Evolutionary conservation across 2,329 filamentous ascomycete genomes (phyloP), one percentile per base, ranked within the genome.

Genomic region (Albifimbria verrucaria): DNA sequence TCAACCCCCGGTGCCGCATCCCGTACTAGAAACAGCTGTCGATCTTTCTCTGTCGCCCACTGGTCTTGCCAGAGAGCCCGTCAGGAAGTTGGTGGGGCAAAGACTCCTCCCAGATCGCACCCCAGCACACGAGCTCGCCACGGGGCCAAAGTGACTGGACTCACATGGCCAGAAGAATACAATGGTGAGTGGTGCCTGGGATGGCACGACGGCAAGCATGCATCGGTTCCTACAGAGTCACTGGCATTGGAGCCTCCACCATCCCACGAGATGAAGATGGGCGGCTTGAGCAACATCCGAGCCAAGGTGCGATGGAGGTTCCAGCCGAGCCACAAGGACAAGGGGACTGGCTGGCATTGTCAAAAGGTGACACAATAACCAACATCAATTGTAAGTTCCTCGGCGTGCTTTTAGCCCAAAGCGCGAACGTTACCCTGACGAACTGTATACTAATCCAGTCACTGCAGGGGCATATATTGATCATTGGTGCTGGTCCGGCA

Each of bases 361-460:
- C 86, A 25, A 87, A 86, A 63, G 83, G 82, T 20, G 86, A 89
- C 57, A 74, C 78, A 3, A 86, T 88, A 17, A 83, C 77, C 57
- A 90, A 86, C 68, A 90, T 82, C 22, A 72, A 70, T 50, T 82
- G 79, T 79, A 62, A 72, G 78, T 74, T 28, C 7, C 17, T 10
- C 0, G 10, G 7, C n/a, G n/a, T 20, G n/a, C 22, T n/a, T 2
- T n/a, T 48, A 12, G 42, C 22, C 12, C 7, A 24, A 39, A 39
- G 3, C 12, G 32, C 32, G n/a, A n/a, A 39, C 32, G 2, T 39
- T 12, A 39, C n/a, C 10, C 28, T 36, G 28, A 36, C 28, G 10
- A n/a, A 36, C 28, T 36, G 28, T 36, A 10, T 36, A n/a, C 57
- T 63, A 25, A 62, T 52, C 45, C 32, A n/a, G n/a, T n/a, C n/a